phyloP scores from a whole-genome alignment of 306 rosid genomes.

The Astragalus glycyphyllos region DNA sequence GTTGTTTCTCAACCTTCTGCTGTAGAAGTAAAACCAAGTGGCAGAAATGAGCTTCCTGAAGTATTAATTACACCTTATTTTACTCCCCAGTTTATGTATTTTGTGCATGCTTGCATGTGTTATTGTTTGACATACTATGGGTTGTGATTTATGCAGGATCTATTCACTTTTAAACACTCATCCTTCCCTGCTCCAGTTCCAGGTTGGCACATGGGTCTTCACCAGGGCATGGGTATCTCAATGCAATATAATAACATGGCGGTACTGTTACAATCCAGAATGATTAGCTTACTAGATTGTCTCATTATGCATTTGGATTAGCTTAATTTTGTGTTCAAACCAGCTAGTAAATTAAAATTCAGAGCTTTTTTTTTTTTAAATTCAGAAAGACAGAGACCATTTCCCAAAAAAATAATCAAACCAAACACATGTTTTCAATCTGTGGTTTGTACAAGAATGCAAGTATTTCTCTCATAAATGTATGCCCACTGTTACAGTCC shows the following conservation, averaged over 20 bases:
- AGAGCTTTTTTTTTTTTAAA: neutral
- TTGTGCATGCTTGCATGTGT: slow-evolving; percentile 22
- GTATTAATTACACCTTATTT: slow-evolving; percentile 49
- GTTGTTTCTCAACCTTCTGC: slow-evolving; percentile 57
- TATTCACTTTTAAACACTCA: slow-evolving; percentile 64
- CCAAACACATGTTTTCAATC: slow-evolving; percentile 24
- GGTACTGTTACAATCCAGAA: slow-evolving; percentile 59
- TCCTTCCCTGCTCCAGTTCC: slow-evolving; percentile 63
- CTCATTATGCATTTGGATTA: slow-evolving; percentile 40
- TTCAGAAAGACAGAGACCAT: neutral
- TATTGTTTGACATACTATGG: slow-evolving; percentile 42
- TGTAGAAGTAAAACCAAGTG: slow-evolving; percentile 58
- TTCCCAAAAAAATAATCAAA: slow-evolving; percentile 24
- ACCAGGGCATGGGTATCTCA: slow-evolving; percentile 65
- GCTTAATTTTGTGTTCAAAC: slow-evolving; percentile 29
- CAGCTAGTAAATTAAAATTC: slow-evolving; percentile 17
- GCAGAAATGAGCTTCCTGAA: slow-evolving; percentile 81
- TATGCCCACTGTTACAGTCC: slow-evolving; percentile 63
- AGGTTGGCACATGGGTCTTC: slow-evolving; percentile 84
- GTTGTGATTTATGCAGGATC: slow-evolving; percentile 65
- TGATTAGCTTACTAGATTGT: slow-evolving; percentile 33
- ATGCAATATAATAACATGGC: slow-evolving; percentile 64
- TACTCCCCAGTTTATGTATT: slow-evolving; percentile 24
- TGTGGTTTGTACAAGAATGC: slow-evolving; percentile 37
- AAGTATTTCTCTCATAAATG: slow-evolving; percentile 39